A percentile compares a stretch with the other conserved stretches of the same genome.
phyloP scores from a whole-genome alignment of 352 stramenopile genomes.

The Globisporangium perplexum region DNA sequence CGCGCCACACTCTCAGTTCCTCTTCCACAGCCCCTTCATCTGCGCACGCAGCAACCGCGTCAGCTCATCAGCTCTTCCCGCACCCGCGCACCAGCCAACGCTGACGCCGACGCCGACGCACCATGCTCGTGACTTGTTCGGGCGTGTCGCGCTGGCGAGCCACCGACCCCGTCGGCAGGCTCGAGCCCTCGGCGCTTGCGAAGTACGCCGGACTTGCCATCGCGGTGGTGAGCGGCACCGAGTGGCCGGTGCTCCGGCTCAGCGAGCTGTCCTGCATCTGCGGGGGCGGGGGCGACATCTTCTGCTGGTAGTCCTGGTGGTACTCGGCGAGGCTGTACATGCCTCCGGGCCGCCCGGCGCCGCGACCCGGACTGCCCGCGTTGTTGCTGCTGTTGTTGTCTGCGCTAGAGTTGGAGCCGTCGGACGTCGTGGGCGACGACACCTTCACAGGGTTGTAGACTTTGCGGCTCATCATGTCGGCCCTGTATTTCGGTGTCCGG shows the following conservation, averaged over 20 bases:
- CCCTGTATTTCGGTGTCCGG: slow-evolving; percentile 18
- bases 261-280: slow-evolving; percentile 12
- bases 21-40: slow-evolving; percentile 85
- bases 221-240: slow-evolving; percentile 3
- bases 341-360: slow-evolving; percentile 16
- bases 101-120: too few relatives aligned
- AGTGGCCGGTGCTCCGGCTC: slow-evolving; percentile 11
- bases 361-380: slow-evolving; percentile 35
- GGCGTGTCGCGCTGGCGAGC: slow-evolving; percentile 26
- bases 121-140: slow-evolving; percentile 46
- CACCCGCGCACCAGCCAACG: neutral
- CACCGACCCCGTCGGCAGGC: slow-evolving; percentile 20
- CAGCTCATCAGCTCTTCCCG: neutral
- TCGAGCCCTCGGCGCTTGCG: slow-evolving; percentile 16
- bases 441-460: slow-evolving; percentile 57
- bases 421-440: slow-evolving; percentile 63
- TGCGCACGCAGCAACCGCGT: slow-evolving; percentile 9
- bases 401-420: slow-evolving; percentile 70
- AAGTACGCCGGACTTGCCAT: slow-evolving; percentile 21
- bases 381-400: slow-evolving; percentile 68
- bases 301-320: slow-evolving; percentile 31
- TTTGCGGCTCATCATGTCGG: slow-evolving; percentile 80
- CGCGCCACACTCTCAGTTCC: too few relatives aligned
- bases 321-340: slow-evolving; percentile 28
- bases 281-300: slow-evolving; percentile 12